Conservation (phyloP, 805 yeast genomes). For the Blastobotrys attinorum region DNA sequence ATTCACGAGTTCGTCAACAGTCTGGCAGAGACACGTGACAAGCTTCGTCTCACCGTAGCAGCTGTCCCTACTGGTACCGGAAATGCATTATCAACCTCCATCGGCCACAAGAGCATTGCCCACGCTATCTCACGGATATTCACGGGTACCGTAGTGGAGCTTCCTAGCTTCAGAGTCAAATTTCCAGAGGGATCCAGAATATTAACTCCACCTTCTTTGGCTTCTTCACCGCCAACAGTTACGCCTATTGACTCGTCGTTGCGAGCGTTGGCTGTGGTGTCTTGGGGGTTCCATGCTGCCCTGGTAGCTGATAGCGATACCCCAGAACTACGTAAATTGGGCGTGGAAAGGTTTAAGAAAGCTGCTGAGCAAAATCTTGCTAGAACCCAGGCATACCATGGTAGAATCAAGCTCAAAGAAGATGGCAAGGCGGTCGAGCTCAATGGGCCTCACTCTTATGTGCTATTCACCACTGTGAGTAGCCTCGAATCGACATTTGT, state of each 20-base stretch:
- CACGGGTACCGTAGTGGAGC: conserved; percentile 24
- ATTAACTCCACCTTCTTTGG: background rate
- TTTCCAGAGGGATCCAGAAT: conserved; percentile 33
- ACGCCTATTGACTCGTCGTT: conserved; percentile 30
- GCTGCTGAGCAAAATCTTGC: conserved; percentile 56
- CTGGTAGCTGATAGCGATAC: conserved; percentile 74
- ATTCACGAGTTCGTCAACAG: conserved; percentile 66
- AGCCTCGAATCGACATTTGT: conserved; percentile 52
- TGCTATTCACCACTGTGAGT: conserved; percentile 47
- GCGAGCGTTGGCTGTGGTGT: conserved; percentile 48
- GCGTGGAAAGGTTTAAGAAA: conserved; percentile 55
- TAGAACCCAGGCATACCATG: conserved; percentile 45
- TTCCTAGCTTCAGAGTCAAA: conserved; percentile 38
- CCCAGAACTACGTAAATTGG: conserved; percentile 55
- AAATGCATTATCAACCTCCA: conserved; percentile 65
- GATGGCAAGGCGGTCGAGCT: conserved; percentile 8
- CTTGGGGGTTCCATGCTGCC: conserved; percentile 85
- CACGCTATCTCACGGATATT: conserved; percentile 25
- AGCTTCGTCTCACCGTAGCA: conserved; percentile 21
- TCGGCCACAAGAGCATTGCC: conserved; percentile 32
- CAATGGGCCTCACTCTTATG: conserved; percentile 47
- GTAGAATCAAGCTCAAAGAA: conserved; percentile 24
- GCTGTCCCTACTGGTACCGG: conserved; percentile 79
- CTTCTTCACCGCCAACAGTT: conserved; percentile 6
- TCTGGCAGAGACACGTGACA: conserved; percentile 18